These are phyloP conservation scores for Agrocybe pediades DNA, from an alignment of 768 basidiomycete species.

Conservation along the genomic window DNA sequence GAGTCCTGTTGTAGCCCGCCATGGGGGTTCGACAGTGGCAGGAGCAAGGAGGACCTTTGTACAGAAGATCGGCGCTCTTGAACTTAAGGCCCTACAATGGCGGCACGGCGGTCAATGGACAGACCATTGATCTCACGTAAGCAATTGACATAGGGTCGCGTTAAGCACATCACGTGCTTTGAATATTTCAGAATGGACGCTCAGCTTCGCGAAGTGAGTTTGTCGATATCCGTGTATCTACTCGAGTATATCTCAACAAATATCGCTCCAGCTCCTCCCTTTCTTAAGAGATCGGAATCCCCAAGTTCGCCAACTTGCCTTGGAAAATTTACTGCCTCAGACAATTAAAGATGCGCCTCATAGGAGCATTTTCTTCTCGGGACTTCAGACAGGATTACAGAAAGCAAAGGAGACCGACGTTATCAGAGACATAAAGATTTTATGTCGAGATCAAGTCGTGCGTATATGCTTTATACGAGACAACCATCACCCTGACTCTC, in stretches of 20 bases:
- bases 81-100: neutral
- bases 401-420: slow-evolving; percentile 63
- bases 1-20: slow-evolving; percentile 75
- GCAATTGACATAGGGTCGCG: slow-evolving; percentile 12
- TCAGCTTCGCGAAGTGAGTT: slow-evolving; percentile 47
- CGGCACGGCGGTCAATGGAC: slow-evolving; percentile 7
- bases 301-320: slow-evolving; percentile 83
- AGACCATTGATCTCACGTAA: slow-evolving; percentile 22
- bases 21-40: slow-evolving; percentile 35
- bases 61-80: slow-evolving; percentile 1
- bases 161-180: slow-evolving; percentile 33
- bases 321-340: slow-evolving; percentile 81
- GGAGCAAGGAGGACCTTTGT: neutral
- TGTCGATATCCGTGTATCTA: slow-evolving; percentile 1
- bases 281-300: slow-evolving; percentile 89
- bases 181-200: slow-evolving; percentile 38
- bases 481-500: slow-evolving; percentile 14
- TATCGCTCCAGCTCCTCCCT: slow-evolving; percentile 59
- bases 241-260: slow-evolving; percentile 2
- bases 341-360: slow-evolving; percentile 72
- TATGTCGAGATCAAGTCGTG: slow-evolving; percentile 90
- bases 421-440: slow-evolving; percentile 78
- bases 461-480: slow-evolving; percentile 16
- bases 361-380: slow-evolving; percentile 74
- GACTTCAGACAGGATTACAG: slow-evolving; percentile 56